Conservation (phyloP, 2,329 filamentous ascomycete genomes). For the Diaporthe aspalathi region DNA sequence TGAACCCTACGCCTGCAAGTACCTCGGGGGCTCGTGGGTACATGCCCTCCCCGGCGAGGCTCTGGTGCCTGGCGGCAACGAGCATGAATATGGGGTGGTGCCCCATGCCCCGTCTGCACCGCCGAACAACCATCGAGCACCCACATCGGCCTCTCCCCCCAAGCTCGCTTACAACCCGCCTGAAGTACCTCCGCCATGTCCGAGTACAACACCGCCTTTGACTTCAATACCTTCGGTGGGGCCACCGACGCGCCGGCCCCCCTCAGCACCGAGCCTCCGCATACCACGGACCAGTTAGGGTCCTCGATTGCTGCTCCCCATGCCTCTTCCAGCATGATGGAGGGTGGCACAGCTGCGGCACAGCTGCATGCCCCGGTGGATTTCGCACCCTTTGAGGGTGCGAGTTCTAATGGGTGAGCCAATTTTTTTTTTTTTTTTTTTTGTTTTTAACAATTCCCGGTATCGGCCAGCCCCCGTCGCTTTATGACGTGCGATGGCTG, state of each 20-base stretch:
- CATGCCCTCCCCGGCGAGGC: neutral
- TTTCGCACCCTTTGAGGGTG: neutral
- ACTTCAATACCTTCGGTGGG: neutral
- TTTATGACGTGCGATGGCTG: neutral
- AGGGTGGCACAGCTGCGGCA: neutral
- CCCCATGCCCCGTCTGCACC: neutral
- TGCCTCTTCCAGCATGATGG: rapidly evolving
- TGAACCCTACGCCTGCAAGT: slow-evolving; percentile 25
- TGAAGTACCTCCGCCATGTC: slow-evolving; percentile 18
- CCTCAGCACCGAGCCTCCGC: neutral
- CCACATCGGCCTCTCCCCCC: neutral
- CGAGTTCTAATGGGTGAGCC: neutral
- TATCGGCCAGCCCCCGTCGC: too few species aligned
- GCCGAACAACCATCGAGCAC: too few species aligned
- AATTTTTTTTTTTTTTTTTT: slow-evolving; percentile 16
- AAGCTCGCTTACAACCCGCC: neutral
- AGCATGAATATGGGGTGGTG: neutral
- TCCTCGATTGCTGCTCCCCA: neutral
- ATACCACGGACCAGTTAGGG: neutral
- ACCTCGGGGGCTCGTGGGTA: neutral
- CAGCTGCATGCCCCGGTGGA: neutral
- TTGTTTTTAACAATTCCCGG: too few species aligned
- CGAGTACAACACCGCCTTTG: neutral
- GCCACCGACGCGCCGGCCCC: neutral
- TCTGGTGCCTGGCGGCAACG: neutral